Percentiles rank a stretch among this genome's conserved stretches.
phyloP scores from a whole-genome alignment of 1,284 basidiomycete genomes.

The Sphaerobolus stellatus region DNA sequence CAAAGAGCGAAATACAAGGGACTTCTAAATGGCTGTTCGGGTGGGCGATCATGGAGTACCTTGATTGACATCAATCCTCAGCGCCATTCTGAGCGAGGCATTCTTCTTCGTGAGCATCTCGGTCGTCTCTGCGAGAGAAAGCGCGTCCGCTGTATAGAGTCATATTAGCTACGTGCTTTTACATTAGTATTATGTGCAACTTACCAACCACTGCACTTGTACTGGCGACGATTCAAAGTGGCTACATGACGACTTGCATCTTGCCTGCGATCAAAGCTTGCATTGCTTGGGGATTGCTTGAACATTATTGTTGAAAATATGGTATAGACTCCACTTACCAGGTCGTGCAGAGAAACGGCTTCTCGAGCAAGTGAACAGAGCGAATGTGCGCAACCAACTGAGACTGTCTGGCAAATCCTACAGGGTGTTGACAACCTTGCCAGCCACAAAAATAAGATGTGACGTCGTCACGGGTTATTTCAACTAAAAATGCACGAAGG shows the following conservation, averaged over 20 bases:
- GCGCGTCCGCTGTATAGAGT: constrained; percentile 3
- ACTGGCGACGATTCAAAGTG: constrained; percentile 9
- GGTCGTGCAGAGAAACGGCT: constrained; percentile 11
- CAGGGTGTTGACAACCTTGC: constrained; percentile 4
- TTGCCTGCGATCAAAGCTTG: constrained; percentile 10
- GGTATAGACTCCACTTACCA: constrained; percentile 4
- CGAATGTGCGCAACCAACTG: constrained; percentile 7
- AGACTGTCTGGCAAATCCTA: constrained; percentile 2
- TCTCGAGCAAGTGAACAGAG: constrained; percentile 11
- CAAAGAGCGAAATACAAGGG: too few relatives aligned
- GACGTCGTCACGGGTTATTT: not conserved
- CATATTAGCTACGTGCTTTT: not conserved
- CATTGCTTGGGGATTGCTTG: not conserved
- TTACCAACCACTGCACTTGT: constrained; percentile 12
- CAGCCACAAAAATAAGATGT: constrained; percentile 2
- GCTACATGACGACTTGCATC: constrained; percentile 9
- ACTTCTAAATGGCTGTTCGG: too few relatives aligned
- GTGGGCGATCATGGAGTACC: too few relatives aligned
- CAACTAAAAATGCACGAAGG: not conserved
- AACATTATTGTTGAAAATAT: not conserved
- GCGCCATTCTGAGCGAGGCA: constrained; percentile 3
- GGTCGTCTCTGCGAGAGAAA: constrained; percentile 10
- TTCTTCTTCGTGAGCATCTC: constrained; percentile 9
- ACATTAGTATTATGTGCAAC: not conserved
- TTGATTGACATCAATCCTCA: too few relatives aligned